phyloP scores from a whole-genome alignment of 2,329 filamentous ascomycete genomes.

The Chlorencoelia australis region DNA sequence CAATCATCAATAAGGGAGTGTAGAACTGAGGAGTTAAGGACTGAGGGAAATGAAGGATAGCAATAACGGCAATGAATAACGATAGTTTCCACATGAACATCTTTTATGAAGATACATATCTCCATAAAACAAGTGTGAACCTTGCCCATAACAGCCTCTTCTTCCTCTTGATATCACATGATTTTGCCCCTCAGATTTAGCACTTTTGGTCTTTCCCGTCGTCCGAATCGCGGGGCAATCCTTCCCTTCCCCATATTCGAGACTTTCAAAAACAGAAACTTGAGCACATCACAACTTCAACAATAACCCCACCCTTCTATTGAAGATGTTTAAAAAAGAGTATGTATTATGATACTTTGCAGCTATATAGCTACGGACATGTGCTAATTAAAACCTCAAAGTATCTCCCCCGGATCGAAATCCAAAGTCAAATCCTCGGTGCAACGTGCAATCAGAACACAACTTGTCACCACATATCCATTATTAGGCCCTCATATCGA shows the following conservation, averaged over 20 bases:
- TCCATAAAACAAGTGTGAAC: too few species aligned
- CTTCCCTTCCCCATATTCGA: slow-evolving; percentile 3
- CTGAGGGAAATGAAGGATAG: too few species aligned
- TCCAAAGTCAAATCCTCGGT: slow-evolving; percentile 97
- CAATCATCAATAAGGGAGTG: slow-evolving; percentile 32
- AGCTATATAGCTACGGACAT: slow-evolving; percentile 1
- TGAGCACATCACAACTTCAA: slow-evolving; percentile 4
- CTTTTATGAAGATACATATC: too few species aligned
- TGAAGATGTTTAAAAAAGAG: slow-evolving; percentile 89
- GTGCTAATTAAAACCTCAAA: slow-evolving; percentile 29
- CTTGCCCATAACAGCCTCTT: too few species aligned
- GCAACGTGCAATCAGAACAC: slow-evolving; percentile 75
- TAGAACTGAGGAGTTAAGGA: too few species aligned
- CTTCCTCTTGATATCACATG: slow-evolving; percentile 5
- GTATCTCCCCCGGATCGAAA: slow-evolving; percentile 68
- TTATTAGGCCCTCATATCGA: slow-evolving; percentile 81
- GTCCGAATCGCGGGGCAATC: slow-evolving; percentile 17
- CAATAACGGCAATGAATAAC: too few species aligned
- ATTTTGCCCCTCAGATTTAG: slow-evolving; percentile 6
- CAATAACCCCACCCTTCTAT: slow-evolving; percentile 4
- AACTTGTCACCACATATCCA: slow-evolving; percentile 76
- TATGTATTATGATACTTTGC: slow-evolving; percentile 33
- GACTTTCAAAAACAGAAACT: slow-evolving; percentile 4
- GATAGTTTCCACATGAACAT: too few species aligned
- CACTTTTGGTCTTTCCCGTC: slow-evolving; percentile 6